Conservation (phyloP, 2,329 filamentous ascomycete species). For the Didymella exigua region DNA sequence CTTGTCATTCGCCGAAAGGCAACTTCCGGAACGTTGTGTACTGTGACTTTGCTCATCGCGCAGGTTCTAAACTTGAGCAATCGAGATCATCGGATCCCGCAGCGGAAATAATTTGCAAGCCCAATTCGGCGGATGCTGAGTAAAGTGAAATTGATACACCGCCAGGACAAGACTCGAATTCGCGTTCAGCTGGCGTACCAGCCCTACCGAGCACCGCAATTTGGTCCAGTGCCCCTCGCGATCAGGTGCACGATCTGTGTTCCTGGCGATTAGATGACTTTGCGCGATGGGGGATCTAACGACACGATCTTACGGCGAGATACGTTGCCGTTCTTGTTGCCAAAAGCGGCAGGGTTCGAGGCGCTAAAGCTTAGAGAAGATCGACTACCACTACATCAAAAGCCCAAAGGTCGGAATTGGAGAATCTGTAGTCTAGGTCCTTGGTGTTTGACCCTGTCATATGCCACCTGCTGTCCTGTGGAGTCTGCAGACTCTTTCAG, state of each 20-base stretch:
- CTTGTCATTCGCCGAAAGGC: conserved; percentile 1
- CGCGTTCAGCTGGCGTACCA: conserved; percentile 12
- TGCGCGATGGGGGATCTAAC: conserved; percentile 1
- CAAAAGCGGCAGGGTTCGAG: not conserved
- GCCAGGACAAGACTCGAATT: not conserved
- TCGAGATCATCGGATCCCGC: not conserved
- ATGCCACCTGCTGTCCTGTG: not conserved
- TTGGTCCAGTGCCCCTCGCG: not conserved
- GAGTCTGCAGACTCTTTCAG: not conserved
- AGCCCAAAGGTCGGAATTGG: not conserved
- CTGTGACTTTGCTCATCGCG: not conserved
- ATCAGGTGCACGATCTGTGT: conserved; percentile 9
- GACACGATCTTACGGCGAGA: conserved; percentile 3
- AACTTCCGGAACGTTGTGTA: not conserved
- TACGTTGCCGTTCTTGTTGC: conserved; percentile 4
- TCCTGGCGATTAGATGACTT: conserved; percentile 1
- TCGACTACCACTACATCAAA: not conserved
- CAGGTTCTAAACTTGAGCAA: not conserved
- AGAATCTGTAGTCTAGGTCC: not conserved
- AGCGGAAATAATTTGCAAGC: not conserved
- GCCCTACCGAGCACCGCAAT: not conserved
- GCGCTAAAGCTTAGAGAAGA: not conserved
- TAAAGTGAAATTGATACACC: not conserved
- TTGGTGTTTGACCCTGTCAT: not conserved
- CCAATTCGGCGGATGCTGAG: not conserved